Base-by-base conservation (phyloP, 257 asterid genomes). In the Capsicum rhomboideum region DNA sequence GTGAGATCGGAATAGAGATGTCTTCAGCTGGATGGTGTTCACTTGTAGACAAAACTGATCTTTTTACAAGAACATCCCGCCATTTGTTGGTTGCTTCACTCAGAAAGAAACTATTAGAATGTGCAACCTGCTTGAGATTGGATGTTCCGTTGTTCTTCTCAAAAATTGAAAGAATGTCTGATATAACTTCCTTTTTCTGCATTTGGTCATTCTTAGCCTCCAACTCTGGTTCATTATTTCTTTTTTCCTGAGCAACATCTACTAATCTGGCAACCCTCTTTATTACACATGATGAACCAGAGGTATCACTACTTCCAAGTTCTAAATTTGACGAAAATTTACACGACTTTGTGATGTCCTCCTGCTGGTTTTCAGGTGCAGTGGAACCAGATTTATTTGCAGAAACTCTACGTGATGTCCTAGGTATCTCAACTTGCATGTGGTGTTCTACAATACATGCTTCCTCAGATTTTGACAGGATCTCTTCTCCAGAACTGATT, bases 121-220 rank as follows among this genome's bases (percentile, higher is more conserved):
- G 66, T 86, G 78, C 28, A 55, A 46, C 59, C 42, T 81, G 63
- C 55, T 72, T 11, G 44, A 86, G 52, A 31, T 59, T 34, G 80
- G 42, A 31, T 46, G 49, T 85, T 31, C 78, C 66, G 46, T 37
- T 5, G 6, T 34, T 34, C 40, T 34, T 75, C 12, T 55, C 56
- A 53, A 28, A 68, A 50, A 61, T 49, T 56, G 77, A 28, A 68
- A 87, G 20, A 79, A 44, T 58, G 18, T 74, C 87, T 8, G 80
- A 81, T 40, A 83, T 67, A 66, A 61, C 23, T 52, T 80, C 87
- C 80, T 79, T 29, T 9, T 21, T n/a, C 20, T 78, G 84, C 80
- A 44, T 61, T 61, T 13, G 81, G 82, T 64, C 82, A 37, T 82
- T 78, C 61, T 86, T 84, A 26, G 84, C 83, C 77, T 59, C 71